Conservation (phyloP, 2,329 filamentous ascomycete species). For the Chlorencoelia australis region DNA sequence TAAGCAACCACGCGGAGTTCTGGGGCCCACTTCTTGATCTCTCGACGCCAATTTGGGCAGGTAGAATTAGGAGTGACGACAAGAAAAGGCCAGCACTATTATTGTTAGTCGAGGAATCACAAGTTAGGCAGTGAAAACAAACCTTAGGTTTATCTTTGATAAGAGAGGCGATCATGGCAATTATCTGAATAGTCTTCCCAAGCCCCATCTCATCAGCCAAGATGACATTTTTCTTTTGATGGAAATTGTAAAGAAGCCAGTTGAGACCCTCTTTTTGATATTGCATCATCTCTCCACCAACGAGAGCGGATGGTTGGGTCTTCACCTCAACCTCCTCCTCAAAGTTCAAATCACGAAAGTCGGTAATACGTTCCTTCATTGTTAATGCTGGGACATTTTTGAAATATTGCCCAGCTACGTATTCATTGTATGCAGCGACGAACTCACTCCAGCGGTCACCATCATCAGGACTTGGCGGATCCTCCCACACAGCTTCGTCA, state of each 20-base stretch:
- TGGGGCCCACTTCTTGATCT: conserved; percentile 90
- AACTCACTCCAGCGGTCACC: conserved; percentile 68
- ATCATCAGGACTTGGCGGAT: conserved; percentile 56
- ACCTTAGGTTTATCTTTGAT: conserved; percentile 48
- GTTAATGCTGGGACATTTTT: conserved; percentile 40
- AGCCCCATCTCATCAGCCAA: conserved; percentile 97
- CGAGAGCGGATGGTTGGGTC: conserved; percentile 62
- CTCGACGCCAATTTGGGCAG: conserved; percentile 93
- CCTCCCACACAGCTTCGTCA: conserved; percentile 85
- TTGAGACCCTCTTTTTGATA: conserved; percentile 92
- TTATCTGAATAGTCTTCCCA: conserved; percentile 92
- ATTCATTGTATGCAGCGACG: conserved; percentile 74
- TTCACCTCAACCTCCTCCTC: conserved; percentile 53
- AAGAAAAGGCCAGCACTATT: conserved; percentile 80
- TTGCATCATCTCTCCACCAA: conserved; percentile 75
- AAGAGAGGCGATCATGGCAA: conserved; percentile 68
- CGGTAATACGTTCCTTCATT: conserved; percentile 57
- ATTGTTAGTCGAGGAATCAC: conserved; percentile 38
- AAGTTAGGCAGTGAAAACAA: conserved; percentile 9
- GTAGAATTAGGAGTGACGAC: conserved; percentile 92
- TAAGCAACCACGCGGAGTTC: conserved; percentile 82
- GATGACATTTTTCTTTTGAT: conserved; percentile 72
- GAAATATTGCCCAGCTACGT: conserved; percentile 69
- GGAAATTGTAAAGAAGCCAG: conserved; percentile 90
- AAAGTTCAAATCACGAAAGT: conserved; percentile 59